Base-by-base conservation (phyloP, 169 alveolate genomes). In the Eimeria sp. region DNA sequence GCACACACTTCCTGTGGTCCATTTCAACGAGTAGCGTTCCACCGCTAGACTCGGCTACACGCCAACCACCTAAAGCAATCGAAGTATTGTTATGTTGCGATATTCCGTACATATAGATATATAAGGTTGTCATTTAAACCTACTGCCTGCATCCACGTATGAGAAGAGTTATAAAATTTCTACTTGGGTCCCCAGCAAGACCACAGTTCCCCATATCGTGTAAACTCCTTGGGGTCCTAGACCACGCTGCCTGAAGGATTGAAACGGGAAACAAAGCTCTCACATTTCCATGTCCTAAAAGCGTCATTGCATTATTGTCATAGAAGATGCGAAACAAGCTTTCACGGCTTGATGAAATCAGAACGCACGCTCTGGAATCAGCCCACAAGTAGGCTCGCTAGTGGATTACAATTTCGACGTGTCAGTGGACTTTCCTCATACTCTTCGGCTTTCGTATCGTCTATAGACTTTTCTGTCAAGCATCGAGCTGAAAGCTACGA, bases 1-100 rank as follows among this genome's bases (percentile, higher is more conserved):
- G 47, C n/a, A 70, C 80, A 16, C 51, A 70, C 80, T 34, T 70
- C 80, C 80, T 70, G 80, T 30, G n/a, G 51, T 70, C 51, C 80
- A 70, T 70, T 70, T 70, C 80, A 27, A 34, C 51, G 34, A 5
- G 47, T n/a, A 70, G 27, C 51, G 4, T 14, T 34, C 47, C 80
- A 34, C 80, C n/a, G 47, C 80, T 14, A 0, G 10, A n/a, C 16
- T 45, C 25, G 47, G 25, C 51, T 30, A 10, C 13, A 70, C 13
- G 22, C 20, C 80, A 14, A 70, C 51, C 10, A 70, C 25, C 80
- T 49, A 47, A 70, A 6, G 51, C 16, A 34, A 22, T 30, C 51
- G 34, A 27, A 70, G 80, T 13, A 70, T 34, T 18, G 7, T 34
- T n/a, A 70, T 0, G 51, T n/a, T 49, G n/a, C 5, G 20, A 30